Conservation (phyloP, 2,329 filamentous ascomycete species). For the Fusarium redolens region DNA sequence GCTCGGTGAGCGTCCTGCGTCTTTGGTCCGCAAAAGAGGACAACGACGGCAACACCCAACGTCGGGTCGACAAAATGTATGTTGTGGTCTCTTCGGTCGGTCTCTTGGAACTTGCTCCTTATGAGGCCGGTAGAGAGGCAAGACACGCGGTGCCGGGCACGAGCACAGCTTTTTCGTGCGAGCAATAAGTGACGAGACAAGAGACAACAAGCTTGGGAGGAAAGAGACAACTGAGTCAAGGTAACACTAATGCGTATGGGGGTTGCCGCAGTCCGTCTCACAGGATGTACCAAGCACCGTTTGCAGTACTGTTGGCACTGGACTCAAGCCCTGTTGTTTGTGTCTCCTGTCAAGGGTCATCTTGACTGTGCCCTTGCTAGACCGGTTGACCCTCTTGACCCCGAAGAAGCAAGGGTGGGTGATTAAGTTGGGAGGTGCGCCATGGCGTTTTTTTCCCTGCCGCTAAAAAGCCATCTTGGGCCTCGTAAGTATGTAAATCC, state of each 20-base stretch:
- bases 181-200: constrained; percentile 39
- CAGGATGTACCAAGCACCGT: constrained; percentile 42
- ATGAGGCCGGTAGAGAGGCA: constrained; percentile 47
- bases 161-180: constrained; percentile 41
- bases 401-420: constrained; percentile 20
- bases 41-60: constrained; percentile 28
- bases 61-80: constrained; percentile 32
- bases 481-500: constrained; percentile 10
- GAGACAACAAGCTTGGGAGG: constrained; percentile 43
- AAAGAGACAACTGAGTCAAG: constrained; percentile 46
- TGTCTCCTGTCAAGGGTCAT: constrained; percentile 20
- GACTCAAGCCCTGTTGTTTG: constrained; percentile 9
- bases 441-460: constrained; percentile 23
- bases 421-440: constrained; percentile 6
- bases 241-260: constrained; percentile 36
- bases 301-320: constrained; percentile 39
- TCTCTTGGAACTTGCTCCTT: constrained; percentile 44
- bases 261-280: constrained; percentile 24
- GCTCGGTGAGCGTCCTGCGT: constrained; percentile 35
- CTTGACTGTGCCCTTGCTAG: constrained; percentile 10
- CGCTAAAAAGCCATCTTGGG: constrained; percentile 15
- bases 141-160: constrained; percentile 42
- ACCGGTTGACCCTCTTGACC: neutral
- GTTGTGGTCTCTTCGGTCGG: constrained; percentile 31
- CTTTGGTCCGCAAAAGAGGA: constrained; percentile 25